Conservation (phyloP, 1,284 basidiomycete genomes). For the Filobasidium uniguttulatum region DNA sequence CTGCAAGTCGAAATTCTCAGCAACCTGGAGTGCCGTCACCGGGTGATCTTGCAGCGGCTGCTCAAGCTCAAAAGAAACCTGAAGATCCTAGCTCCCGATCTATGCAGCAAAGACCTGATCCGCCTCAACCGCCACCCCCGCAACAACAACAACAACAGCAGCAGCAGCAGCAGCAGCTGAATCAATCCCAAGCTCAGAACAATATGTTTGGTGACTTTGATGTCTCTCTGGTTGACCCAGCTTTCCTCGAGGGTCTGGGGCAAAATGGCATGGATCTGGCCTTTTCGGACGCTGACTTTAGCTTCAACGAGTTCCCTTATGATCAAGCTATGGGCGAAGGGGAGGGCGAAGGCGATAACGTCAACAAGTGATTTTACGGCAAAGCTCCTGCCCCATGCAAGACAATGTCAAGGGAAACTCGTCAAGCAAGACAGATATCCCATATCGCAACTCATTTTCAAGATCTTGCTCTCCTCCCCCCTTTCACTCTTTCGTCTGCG, state of each 20-base stretch:
- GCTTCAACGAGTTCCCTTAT: not conserved
- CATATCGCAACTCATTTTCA: too few relatives aligned
- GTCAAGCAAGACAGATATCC: too few relatives aligned
- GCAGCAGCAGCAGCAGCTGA: not conserved
- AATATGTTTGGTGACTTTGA: not conserved
- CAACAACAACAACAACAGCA: not conserved
- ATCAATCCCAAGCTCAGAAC: not conserved
- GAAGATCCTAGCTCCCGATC: too few relatives aligned
- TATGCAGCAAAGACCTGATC: too few relatives aligned
- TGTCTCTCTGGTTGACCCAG: not conserved
- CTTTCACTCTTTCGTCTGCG: too few relatives aligned
- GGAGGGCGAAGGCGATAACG: too few relatives aligned
- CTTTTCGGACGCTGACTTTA: not conserved
- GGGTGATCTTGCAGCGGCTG: constrained; percentile 4
- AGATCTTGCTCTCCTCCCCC: too few relatives aligned
- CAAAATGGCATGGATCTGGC: not conserved
- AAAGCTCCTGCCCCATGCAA: too few relatives aligned
- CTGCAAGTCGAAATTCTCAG: not conserved
- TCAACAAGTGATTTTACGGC: too few relatives aligned
- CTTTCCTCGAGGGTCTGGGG: not conserved
- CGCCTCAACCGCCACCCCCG: not conserved
- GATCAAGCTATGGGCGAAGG: constrained; percentile 1
- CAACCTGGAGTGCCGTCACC: constrained; percentile 3
- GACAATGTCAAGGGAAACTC: too few relatives aligned
- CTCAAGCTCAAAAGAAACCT: constrained; percentile 1